Percentiles rank a stretch among this genome's conserved stretches.
phyloP scores from a whole-genome alignment of 768 basidiomycete genomes.

The Serpula lacrymans region DNA sequence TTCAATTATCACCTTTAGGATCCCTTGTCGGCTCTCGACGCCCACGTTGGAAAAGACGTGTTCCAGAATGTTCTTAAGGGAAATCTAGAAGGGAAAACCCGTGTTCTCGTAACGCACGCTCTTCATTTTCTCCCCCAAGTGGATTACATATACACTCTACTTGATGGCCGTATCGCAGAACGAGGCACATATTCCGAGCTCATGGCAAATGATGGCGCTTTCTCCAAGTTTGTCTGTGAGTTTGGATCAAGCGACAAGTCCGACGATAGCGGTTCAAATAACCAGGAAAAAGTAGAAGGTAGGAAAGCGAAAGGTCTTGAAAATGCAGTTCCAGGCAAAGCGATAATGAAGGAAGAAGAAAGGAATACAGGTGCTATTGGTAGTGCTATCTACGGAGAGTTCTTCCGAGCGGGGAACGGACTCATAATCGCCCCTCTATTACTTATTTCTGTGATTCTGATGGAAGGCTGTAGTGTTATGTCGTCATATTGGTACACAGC shows the following conservation, averaged over 20 bases:
- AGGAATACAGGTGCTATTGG: slow-evolving; percentile 64
- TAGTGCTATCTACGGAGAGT: slow-evolving; percentile 39
- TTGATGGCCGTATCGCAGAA: slow-evolving; percentile 76
- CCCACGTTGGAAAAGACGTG: slow-evolving; percentile 85
- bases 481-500: slow-evolving; percentile 74
- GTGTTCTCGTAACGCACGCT: slow-evolving; percentile 88
- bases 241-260: slow-evolving; percentile 71
- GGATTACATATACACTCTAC: slow-evolving; percentile 80
- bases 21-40: slow-evolving; percentile 87
- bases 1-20: slow-evolving; percentile 40
- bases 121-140: slow-evolving; percentile 86
- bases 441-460: slow-evolving; percentile 52
- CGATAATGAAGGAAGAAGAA: slow-evolving; percentile 83
- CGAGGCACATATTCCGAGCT: slow-evolving; percentile 76
- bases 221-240: slow-evolving; percentile 70
- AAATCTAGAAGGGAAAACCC: slow-evolving; percentile 63
- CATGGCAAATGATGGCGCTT: slow-evolving; percentile 59
- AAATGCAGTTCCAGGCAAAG: slow-evolving; percentile 39
- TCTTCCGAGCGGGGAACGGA: slow-evolving; percentile 70
- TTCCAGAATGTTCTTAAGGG: slow-evolving; percentile 81
- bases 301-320: slow-evolving; percentile 31
- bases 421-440: slow-evolving; percentile 61
- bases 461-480: slow-evolving; percentile 71
- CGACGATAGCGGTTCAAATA: slow-evolving; percentile 23
- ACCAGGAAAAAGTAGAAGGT: slow-evolving; percentile 36